These are phyloP conservation scores for Mollisiaceae sp. DNA, from an alignment of 2,329 filamentous ascomycete genomes.

Conservation along the genomic window DNA sequence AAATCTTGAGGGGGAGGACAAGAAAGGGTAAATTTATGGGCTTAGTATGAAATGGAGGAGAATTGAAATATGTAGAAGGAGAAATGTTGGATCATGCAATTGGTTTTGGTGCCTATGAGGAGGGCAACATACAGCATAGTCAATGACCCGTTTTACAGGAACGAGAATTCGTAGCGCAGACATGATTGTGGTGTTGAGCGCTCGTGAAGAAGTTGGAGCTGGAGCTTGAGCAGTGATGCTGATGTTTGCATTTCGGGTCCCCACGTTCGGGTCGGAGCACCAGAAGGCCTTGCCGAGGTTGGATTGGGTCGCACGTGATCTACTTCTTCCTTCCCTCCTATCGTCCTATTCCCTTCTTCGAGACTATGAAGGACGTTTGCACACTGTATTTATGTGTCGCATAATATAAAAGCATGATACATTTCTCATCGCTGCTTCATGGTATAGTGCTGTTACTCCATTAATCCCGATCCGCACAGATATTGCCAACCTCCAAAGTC, in stretches of 20 bases:
- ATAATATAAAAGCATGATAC: background rate
- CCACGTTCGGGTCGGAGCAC: slow-evolving; percentile 12
- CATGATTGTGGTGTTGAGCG: slow-evolving; percentile 48
- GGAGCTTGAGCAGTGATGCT: slow-evolving; percentile 14
- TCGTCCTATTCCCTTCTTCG: background rate
- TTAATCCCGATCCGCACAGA: background rate
- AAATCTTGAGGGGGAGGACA: background rate
- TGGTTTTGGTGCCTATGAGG: background rate
- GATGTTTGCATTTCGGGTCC: slow-evolving; percentile 14
- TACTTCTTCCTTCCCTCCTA: background rate
- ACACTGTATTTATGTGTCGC: background rate
- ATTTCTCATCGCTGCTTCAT: background rate
- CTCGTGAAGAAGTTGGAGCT: background rate
- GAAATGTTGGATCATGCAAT: background rate
- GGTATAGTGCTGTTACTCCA: background rate
- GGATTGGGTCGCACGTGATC: slow-evolving; percentile 10
- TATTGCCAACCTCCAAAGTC: background rate
- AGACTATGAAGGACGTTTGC: background rate
- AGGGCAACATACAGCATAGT: slow-evolving; percentile 72
- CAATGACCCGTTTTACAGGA: slow-evolving; percentile 81
- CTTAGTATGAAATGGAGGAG: background rate
- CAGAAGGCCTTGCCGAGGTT: slow-evolving; percentile 17
- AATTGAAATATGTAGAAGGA: background rate
- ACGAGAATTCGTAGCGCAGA: slow-evolving; percentile 75
- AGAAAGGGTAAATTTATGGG: background rate